Conservation (phyloP, 768 basidiomycete species). For the Hericium rajendrae region DNA sequence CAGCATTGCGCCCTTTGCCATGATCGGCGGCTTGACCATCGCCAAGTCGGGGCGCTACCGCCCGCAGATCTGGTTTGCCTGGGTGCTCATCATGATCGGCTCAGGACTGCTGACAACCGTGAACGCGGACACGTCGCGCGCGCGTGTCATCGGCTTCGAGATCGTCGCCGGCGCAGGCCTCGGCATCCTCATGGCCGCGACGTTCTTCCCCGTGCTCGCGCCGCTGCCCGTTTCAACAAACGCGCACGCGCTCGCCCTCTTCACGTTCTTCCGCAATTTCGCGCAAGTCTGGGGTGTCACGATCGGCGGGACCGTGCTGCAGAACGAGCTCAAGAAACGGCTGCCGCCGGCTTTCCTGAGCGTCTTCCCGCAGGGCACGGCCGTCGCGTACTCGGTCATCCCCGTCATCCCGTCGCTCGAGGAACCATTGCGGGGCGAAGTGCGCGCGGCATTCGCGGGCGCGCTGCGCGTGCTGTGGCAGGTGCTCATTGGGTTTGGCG, state of each 20-base stretch:
- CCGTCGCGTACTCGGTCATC: constrained; percentile 22
- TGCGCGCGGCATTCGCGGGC: constrained; percentile 19
- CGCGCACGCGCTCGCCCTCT: constrained; percentile 36
- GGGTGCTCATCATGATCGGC: constrained; percentile 24
- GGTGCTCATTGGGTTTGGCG: constrained; percentile 18
- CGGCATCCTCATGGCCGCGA: constrained; percentile 17
- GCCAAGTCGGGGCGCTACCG: constrained; percentile 23
- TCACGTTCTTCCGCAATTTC: constrained; percentile 29
- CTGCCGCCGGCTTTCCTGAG: constrained; percentile 18
- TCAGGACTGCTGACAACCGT: constrained; percentile 27
- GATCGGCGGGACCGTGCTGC: constrained; percentile 24
- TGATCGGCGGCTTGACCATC: constrained; percentile 25
- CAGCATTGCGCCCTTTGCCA: constrained; percentile 22
- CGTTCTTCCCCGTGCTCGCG: constrained; percentile 38
- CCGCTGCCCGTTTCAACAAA: constrained; percentile 31
- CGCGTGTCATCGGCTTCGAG: constrained; percentile 17
- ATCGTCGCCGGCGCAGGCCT: constrained; percentile 18
- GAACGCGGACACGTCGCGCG: constrained; percentile 17
- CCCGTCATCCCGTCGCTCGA: constrained; percentile 17
- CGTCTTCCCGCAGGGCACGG: constrained; percentile 2
- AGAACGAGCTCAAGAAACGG: constrained; percentile 22
- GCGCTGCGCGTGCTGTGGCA: constrained; percentile 22
- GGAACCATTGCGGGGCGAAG: constrained; percentile 13
- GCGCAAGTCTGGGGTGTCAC: constrained; percentile 25
- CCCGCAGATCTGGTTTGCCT: constrained; percentile 24